Evolutionary conservation across 192 early-diverging fungal genomes (phyloP).

Genomic region (Podila minutissima): DNA sequence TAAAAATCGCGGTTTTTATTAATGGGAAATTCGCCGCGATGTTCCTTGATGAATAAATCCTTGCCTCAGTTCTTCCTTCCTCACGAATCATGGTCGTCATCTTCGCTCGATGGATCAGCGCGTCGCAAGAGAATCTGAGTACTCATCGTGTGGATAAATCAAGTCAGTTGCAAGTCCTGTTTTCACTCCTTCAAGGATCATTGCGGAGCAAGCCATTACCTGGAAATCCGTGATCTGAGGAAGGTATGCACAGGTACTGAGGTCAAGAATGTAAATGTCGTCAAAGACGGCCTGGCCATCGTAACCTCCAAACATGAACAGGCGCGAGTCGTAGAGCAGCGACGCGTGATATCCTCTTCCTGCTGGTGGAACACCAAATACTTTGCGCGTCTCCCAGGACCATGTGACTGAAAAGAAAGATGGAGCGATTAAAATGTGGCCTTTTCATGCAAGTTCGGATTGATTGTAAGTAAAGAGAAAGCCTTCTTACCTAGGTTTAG

Average conservation of each 20-base stretch:
- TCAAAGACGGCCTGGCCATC: slow-evolving; percentile 85
- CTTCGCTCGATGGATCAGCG: not conserved
- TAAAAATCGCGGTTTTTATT: no score
- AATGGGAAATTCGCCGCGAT: no score
- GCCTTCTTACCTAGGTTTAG: slow-evolving; percentile 72
- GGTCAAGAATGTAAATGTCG: slow-evolving; percentile 83
- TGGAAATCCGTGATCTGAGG: slow-evolving; percentile 88
- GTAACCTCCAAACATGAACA: slow-evolving; percentile 89
- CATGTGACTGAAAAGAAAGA: slow-evolving; percentile 67
- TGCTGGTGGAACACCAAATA: slow-evolving; percentile 72
- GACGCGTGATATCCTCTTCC: slow-evolving; percentile 86
- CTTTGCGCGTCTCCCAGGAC: slow-evolving; percentile 81
- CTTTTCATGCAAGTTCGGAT: no score
- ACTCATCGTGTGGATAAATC: not conserved
- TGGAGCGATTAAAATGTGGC: not conserved
- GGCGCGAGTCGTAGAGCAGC: slow-evolving; percentile 79
- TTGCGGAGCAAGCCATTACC: slow-evolving; percentile 3
- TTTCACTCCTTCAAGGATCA: not conserved
- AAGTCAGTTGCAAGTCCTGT: not conserved
- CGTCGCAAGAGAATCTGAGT: not conserved
- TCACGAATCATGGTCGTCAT: not conserved
- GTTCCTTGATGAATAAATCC: no score
- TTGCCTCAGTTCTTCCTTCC: no score
- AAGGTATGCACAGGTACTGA: slow-evolving; percentile 86
- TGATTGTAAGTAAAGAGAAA: no score